A percentile compares a stretch with the other conserved stretches of the same genome.
These are phyloP conservation scores for Aciculosporium take DNA, from an alignment of 2,329 filamentous ascomycete species.

Conservation along the genomic window DNA sequence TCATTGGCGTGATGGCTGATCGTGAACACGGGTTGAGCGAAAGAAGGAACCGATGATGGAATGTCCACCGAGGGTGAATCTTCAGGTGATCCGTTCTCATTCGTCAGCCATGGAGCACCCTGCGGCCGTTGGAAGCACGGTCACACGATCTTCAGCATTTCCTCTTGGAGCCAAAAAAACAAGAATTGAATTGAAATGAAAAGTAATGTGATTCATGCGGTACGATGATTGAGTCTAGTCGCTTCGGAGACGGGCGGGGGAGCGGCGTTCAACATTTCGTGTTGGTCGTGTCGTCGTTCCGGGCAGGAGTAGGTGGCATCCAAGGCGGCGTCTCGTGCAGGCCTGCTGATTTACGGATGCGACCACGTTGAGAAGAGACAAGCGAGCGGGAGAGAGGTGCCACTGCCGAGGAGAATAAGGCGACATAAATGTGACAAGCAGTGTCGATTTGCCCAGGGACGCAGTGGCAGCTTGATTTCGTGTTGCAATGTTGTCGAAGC, in stretches of 20 bases:
- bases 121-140: not conserved
- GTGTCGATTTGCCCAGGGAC: no score
- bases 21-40: no score
- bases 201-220: no score
- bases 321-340: no score
- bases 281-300: not conserved
- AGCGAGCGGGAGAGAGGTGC: not conserved
- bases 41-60: no score
- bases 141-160: not conserved
- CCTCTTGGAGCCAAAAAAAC: not conserved
- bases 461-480: no score
- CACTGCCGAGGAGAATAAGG: not conserved
- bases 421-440: no score
- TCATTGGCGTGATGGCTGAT: no score
- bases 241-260: not conserved
- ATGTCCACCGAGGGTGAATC: no score
- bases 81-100: not conserved
- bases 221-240: not conserved
- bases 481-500: not conserved
- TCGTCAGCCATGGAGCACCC: not conserved
- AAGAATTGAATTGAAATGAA: no score
- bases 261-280: not conserved
- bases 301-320: no score
- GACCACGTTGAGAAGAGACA: not conserved
- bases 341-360: not conserved